Percentiles rank a stretch among this genome's conserved stretches.
Conservation (phyloP, 2,329 filamentous ascomycete species). For the Penicillium aurantiogriseum region DNA sequence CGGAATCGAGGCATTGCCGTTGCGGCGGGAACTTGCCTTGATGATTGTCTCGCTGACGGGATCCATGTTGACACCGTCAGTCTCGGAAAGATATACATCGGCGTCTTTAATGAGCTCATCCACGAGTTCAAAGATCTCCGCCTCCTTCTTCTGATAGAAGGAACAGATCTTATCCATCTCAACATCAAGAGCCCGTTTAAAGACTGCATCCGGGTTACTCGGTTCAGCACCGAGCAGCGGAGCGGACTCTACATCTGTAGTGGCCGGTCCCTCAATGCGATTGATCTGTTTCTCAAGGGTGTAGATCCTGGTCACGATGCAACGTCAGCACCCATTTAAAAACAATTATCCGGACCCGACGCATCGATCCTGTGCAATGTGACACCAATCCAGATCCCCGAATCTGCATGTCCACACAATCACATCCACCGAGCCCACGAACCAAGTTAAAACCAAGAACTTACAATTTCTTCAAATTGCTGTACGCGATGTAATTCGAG, state of each 20-base stretch:
- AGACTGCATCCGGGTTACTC: constrained; percentile 74
- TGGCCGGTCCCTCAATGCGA: constrained; percentile 52
- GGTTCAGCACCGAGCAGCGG: constrained; percentile 67
- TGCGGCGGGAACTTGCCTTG: constrained; percentile 35
- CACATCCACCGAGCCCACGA: neutral
- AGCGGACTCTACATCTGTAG: constrained; percentile 75
- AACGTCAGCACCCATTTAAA: constrained; percentile 9
- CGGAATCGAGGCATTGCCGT: constrained; percentile 3
- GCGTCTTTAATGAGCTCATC: constrained; percentile 74
- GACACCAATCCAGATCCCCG: constrained; percentile 12
- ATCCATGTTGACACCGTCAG: constrained; percentile 45
- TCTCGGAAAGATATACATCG: constrained; percentile 63
- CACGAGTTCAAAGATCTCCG: constrained; percentile 79
- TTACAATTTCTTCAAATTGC: constrained; percentile 96
- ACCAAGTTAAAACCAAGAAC: constrained; percentile 35
- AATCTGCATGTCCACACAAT: neutral
- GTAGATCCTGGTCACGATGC: constrained; percentile 69
- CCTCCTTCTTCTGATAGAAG: constrained; percentile 87
- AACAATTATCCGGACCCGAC: constrained; percentile 4
- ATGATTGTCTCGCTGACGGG: constrained; percentile 43
- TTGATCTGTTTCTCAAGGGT: constrained; percentile 83
- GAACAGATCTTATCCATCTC: constrained; percentile 92
- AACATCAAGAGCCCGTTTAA: constrained; percentile 75
- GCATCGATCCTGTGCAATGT: constrained; percentile 21
- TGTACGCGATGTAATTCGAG: constrained; percentile 96